Percentiles rank a stretch among this genome's conserved stretches.
Conservation (phyloP, 306 rosid species). For the Albizia julibrissin region DNA sequence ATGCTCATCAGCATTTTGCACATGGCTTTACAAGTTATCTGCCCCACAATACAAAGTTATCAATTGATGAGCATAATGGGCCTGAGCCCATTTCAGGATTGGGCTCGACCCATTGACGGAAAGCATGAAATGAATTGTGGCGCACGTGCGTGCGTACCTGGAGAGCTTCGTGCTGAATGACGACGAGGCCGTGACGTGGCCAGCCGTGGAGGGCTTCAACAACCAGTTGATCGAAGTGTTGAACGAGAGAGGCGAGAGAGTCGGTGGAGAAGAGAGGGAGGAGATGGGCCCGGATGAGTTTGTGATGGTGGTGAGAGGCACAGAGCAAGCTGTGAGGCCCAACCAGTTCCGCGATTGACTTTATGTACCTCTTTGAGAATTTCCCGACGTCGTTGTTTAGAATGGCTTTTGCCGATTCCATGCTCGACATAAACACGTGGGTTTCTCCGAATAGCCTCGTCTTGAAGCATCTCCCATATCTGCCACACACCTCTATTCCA, state of each 20-base stretch:
- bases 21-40: constrained; percentile 83
- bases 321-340: constrained; percentile 72
- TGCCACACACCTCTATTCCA: constrained; percentile 17
- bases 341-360: constrained; percentile 60
- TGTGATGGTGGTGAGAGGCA: constrained; percentile 67
- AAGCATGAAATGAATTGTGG: not conserved
- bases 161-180: constrained; percentile 69
- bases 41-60: not conserved
- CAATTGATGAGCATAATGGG: not conserved
- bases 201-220: constrained; percentile 50
- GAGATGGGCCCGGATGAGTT: constrained; percentile 57
- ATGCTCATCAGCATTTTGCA: constrained; percentile 77
- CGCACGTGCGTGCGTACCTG: constrained; percentile 40
- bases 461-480: constrained; percentile 79
- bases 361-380: constrained; percentile 73
- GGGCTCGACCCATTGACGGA: not conserved
- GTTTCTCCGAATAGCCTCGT: constrained; percentile 76
- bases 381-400: constrained; percentile 60
- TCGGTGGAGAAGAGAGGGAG: constrained; percentile 47
- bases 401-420: constrained; percentile 60
- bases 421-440: constrained; percentile 68
- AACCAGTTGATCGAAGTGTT: constrained; percentile 54
- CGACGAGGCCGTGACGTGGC: constrained; percentile 45
- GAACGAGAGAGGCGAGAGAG: constrained; percentile 49
- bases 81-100: not conserved